Evolutionary conservation across 2,329 filamentous ascomycete species (phyloP).

Genomic region (Cytospora leucostoma): DNA sequence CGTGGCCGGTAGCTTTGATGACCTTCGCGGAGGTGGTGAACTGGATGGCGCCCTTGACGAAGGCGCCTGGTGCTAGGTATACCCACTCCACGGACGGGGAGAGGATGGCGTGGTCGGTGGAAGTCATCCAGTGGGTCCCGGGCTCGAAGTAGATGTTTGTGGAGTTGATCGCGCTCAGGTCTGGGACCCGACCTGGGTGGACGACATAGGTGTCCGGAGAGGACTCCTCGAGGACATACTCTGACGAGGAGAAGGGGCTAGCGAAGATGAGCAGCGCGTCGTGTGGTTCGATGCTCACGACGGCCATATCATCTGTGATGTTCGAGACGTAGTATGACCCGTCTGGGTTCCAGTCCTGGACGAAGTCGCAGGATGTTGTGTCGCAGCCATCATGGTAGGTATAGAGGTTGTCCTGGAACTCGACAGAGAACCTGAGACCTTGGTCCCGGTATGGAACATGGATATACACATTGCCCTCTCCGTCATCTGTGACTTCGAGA

Average conservation of each 20-base stretch:
- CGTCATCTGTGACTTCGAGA: conserved; percentile 30
- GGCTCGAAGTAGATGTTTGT: conserved; percentile 33
- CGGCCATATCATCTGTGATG: conserved; percentile 25
- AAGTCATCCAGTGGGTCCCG: conserved; percentile 38
- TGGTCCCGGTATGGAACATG: conserved; percentile 33
- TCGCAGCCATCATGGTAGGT: conserved; percentile 30
- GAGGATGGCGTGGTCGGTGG: conserved; percentile 18
- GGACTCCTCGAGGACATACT: conserved; percentile 29
- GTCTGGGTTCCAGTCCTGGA: conserved; percentile 25
- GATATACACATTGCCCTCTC: conserved; percentile 32
- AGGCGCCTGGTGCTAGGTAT: conserved; percentile 38
- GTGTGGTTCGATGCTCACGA: conserved; percentile 35
- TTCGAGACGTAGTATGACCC: conserved; percentile 31
- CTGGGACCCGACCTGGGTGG: conserved; percentile 32
- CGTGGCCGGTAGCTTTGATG: conserved; percentile 39
- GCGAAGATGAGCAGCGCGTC: conserved; percentile 38
- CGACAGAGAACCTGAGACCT: conserved; percentile 37
- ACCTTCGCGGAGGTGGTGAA: conserved; percentile 32
- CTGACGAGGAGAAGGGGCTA: conserved; percentile 33
- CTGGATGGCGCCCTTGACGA: conserved; percentile 42
- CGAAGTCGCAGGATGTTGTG: conserved; percentile 11
- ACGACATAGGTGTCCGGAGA: conserved; percentile 29
- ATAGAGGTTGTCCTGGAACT: conserved; percentile 37
- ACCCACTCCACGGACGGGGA: conserved; percentile 31
- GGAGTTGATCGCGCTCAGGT: conserved; percentile 27